Evolutionary conservation across 2,329 filamentous ascomycete genomes (phyloP).

Genomic region (Rhinocladiella mackenziei): DNA sequence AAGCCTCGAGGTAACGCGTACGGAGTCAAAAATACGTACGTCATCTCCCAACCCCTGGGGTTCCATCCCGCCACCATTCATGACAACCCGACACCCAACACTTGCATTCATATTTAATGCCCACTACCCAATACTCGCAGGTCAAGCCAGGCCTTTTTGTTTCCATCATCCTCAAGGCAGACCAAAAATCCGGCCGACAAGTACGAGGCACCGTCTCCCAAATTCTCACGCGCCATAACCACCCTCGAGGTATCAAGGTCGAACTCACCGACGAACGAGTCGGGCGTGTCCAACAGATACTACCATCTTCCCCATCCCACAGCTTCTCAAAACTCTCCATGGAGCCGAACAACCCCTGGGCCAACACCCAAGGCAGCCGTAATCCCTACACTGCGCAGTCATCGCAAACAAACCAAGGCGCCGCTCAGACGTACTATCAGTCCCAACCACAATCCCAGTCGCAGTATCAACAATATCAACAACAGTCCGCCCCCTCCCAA

Average conservation of each 20-base stretch:
- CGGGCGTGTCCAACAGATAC: constrained; percentile 61
- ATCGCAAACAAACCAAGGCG: constrained; percentile 26
- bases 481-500: constrained; percentile 14
- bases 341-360: constrained; percentile 25
- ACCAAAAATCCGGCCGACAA: constrained; percentile 69
- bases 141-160: constrained; percentile 56
- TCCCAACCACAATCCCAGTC: constrained; percentile 11
- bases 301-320: constrained; percentile 6
- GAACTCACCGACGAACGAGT: constrained; percentile 67
- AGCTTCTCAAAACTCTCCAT: constrained; percentile 9
- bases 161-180: constrained; percentile 69
- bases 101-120: constrained; percentile 21
- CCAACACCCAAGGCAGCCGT: constrained; percentile 13
- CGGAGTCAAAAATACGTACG: too few species aligned
- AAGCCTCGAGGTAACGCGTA: too few species aligned
- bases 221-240: constrained; percentile 67
- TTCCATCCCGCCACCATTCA: neutral
- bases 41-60: too few species aligned
- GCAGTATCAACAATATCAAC: constrained; percentile 16
- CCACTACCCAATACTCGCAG: constrained; percentile 22
- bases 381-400: constrained; percentile 14
- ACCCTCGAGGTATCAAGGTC: constrained; percentile 76
- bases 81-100: too few species aligned
- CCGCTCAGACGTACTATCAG: constrained; percentile 36
- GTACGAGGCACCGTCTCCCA: constrained; percentile 64